Evolutionary conservation across 305 asterid genomes (phyloP).

Genomic region (Andrographis paniculata): DNA sequence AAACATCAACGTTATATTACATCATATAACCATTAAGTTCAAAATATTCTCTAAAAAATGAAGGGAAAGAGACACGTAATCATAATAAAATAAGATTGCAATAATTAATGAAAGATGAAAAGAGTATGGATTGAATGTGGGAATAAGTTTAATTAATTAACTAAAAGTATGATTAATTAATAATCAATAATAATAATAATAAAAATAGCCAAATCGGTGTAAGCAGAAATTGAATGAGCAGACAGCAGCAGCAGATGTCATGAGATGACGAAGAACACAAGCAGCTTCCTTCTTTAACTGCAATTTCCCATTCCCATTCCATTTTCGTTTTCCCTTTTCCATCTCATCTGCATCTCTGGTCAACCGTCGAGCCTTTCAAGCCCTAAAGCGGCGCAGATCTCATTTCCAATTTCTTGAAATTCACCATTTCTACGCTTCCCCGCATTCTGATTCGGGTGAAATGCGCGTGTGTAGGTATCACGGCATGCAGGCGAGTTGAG

Average conservation of each 20-base stretch:
- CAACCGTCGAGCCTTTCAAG: constrained; percentile 8
- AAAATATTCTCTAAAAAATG: too few species aligned
- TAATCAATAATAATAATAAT: too few species aligned
- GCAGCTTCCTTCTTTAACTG: constrained; percentile 1
- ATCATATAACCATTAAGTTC: too few species aligned
- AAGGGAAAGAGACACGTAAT: too few species aligned
- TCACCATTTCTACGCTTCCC: not conserved
- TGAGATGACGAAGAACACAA: constrained; percentile 3
- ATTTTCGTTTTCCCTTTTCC: constrained; percentile 9
- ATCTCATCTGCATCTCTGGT: not conserved
- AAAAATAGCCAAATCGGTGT: too few species aligned
- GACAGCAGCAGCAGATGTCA: not conserved
- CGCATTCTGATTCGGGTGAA: constrained; percentile 5
- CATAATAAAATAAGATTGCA: too few species aligned
- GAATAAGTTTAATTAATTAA: too few species aligned
- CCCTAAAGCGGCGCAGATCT: constrained; percentile 22
- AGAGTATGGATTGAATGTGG: too few species aligned
- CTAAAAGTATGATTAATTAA: too few species aligned
- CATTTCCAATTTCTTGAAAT: constrained; percentile 21
- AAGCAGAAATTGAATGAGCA: too few species aligned
- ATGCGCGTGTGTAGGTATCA: constrained; percentile 18
- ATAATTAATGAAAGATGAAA: too few species aligned
- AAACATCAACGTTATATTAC: too few species aligned
- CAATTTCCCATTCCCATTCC: constrained; percentile 3
- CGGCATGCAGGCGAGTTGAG: constrained; percentile 27